Percentiles rank a stretch among this genome's conserved stretches.
Evolutionary conservation across 1,284 basidiomycete genomes (phyloP).

Genomic region (Earliella scabrosa): DNA sequence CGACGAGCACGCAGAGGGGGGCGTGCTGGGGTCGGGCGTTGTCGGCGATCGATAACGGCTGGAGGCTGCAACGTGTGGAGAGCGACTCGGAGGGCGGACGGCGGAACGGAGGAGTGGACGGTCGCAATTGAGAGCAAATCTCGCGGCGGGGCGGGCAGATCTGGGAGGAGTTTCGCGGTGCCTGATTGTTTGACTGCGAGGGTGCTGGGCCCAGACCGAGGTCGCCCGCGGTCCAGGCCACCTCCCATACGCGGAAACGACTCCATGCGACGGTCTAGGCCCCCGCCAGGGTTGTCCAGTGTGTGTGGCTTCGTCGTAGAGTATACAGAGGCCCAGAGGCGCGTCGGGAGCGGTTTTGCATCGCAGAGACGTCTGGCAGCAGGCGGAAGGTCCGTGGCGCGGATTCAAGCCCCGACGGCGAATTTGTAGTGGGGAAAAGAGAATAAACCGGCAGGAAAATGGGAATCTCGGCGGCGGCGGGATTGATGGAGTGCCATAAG

Average conservation of each 20-base stretch:
- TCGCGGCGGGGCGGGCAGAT: slow-evolving; percentile 7
- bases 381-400: not conserved
- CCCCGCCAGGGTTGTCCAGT: not conserved
- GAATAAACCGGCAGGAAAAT: slow-evolving; percentile 1
- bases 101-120: slow-evolving; percentile 4
- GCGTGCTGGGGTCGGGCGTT: slow-evolving; percentile 4
- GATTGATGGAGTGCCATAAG: slow-evolving; percentile 9
- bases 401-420: not conserved
- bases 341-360: not conserved
- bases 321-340: not conserved
- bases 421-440: slow-evolving; percentile 8
- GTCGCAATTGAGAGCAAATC: not conserved
- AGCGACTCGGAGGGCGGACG: slow-evolving; percentile 1
- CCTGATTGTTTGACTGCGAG: slow-evolving; percentile 29
- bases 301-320: not conserved
- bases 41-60: slow-evolving; percentile 24
- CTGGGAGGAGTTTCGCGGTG: slow-evolving; percentile 21
- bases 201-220: slow-evolving; percentile 18
- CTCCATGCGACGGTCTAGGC: slow-evolving; percentile 14
- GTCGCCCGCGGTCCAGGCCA: slow-evolving; percentile 16
- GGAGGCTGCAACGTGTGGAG: slow-evolving; percentile 15
- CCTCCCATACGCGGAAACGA: slow-evolving; percentile 1
- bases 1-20: not conserved
- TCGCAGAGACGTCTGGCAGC: not conserved
- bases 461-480: slow-evolving; percentile 5